Percentiles rank a stretch among this genome's conserved stretches.
These are phyloP conservation scores for Mallotus nudiflorus DNA, from an alignment of 345 rosid genomes.

Conservation along the genomic window DNA sequence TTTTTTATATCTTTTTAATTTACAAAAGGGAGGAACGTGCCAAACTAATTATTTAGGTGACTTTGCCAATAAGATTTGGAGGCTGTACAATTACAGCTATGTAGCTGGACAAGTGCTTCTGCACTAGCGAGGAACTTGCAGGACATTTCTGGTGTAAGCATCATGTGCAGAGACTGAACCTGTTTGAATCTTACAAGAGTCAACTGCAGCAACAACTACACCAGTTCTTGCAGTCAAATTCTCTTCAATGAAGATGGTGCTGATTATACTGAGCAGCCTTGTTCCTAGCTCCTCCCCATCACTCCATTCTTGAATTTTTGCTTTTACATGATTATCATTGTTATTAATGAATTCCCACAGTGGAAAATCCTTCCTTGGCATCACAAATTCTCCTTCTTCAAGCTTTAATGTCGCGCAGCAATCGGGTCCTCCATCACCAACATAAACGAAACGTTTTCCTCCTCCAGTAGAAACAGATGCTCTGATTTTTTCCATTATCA, in stretches of 20 bases:
- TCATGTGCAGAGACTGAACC: slow-evolving; percentile 4
- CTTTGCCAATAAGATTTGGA: too few relatives aligned
- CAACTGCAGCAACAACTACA: slow-evolving; percentile 2
- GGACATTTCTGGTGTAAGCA: neutral
- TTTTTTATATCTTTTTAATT: too few relatives aligned
- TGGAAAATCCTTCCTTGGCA: slow-evolving; percentile 33
- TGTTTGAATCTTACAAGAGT: slow-evolving; percentile 13
- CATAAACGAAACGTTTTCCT: slow-evolving; percentile 15
- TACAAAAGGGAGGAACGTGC: too few relatives aligned
- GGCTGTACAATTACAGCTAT: too few relatives aligned
- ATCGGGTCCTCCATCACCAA: slow-evolving; percentile 28
- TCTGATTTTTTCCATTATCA: slow-evolving; percentile 30
- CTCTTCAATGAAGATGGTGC: neutral
- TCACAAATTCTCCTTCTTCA: slow-evolving; percentile 13
- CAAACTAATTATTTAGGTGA: too few relatives aligned
- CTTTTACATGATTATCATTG: slow-evolving; percentile 20
- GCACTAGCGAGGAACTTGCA: slow-evolving; percentile 12
- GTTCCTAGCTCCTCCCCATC: slow-evolving; percentile 21
- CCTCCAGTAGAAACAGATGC: slow-evolving; percentile 2
- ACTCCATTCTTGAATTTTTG: slow-evolving; percentile 24
- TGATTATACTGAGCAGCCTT: slow-evolving; percentile 10
- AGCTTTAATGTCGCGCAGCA: slow-evolving; percentile 27
- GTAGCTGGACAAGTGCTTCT: too few relatives aligned
- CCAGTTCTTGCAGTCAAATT: neutral
- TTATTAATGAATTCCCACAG: slow-evolving; percentile 18